phyloP scores from a whole-genome alignment of 352 stramenopile species.

The Globisporangium sylvaticum region DNA sequence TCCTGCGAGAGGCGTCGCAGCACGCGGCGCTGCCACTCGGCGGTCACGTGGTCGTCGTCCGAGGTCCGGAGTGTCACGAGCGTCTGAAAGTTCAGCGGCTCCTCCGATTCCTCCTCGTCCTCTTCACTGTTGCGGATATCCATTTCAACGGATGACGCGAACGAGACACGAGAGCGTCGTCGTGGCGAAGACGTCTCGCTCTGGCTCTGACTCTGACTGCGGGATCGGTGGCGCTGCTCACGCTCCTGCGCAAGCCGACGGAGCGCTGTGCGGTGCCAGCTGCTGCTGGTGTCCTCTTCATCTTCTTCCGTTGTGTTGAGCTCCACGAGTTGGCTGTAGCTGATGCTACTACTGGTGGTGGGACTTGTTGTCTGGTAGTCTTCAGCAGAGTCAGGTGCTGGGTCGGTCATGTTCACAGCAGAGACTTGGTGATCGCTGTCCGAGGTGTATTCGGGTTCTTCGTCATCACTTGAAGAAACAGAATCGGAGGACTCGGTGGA shows the following conservation, averaged over 20 bases:
- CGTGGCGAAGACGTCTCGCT: neutral
- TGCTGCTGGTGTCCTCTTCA: conserved; percentile 9
- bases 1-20: conserved; percentile 33
- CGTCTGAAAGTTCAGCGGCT: conserved; percentile 21
- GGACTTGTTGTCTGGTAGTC: neutral
- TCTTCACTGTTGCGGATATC: neutral
- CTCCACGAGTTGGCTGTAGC: conserved; percentile 37
- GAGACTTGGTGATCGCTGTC: neutral
- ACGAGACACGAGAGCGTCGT: conserved; percentile 4
- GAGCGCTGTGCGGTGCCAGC: conserved; percentile 36
- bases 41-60: conserved; percentile 19
- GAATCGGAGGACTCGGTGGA: neutral
- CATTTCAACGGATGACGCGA: conserved; percentile 11
- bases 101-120: neutral
- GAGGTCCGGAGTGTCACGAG: conserved; percentile 25
- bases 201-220: neutral
- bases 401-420: neutral
- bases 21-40: conserved; percentile 24
- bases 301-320: conserved; percentile 20
- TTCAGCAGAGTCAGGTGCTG: neutral
- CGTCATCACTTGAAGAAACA: neutral
- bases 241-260: conserved; percentile 35
- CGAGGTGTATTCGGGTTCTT: neutral
- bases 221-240: conserved; percentile 19
- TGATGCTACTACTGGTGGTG: conserved; percentile 1